Evolutionary conservation across 306 rosid genomes (phyloP).

Genomic region (Hippophae gyantsensis): DNA sequence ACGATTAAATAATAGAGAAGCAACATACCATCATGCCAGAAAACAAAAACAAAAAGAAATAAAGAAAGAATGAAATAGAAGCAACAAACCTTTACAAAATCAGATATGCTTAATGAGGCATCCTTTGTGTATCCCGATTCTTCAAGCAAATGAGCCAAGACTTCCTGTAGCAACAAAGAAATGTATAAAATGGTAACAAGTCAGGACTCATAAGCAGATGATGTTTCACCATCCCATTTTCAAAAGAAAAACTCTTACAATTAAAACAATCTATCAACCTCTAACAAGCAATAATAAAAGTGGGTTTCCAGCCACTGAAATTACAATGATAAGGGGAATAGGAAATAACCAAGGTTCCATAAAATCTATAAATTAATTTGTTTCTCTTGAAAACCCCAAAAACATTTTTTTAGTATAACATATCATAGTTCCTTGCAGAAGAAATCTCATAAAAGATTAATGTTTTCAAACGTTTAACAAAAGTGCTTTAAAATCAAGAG

Average conservation of each 20-base stretch:
- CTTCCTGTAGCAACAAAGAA: conserved; percentile 38
- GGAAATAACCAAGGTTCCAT: too few relatives aligned
- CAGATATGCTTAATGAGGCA: conserved; percentile 44
- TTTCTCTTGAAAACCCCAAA: background rate
- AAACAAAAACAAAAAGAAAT: too few relatives aligned
- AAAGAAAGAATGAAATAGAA: too few relatives aligned
- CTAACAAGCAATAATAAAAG: too few relatives aligned
- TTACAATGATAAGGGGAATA: too few relatives aligned
- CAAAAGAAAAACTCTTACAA: too few relatives aligned
- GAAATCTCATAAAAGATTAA: background rate
- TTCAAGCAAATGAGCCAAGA: conserved; percentile 61
- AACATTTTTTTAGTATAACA: background rate
- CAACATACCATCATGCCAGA: too few relatives aligned
- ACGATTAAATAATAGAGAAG: background rate
- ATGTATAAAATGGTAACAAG: background rate
- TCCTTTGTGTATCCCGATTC: conserved; percentile 65
- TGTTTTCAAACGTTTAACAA: background rate
- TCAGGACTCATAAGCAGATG: background rate
- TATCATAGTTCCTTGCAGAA: background rate
- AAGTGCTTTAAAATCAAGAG: background rate
- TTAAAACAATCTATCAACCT: too few relatives aligned
- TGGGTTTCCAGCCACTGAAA: too few relatives aligned
- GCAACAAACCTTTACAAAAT: conserved; percentile 59
- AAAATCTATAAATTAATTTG: too few relatives aligned
- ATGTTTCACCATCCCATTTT: background rate